phyloP scores from a whole-genome alignment of 306 rosid genomes.

The Castanea crenata region DNA sequence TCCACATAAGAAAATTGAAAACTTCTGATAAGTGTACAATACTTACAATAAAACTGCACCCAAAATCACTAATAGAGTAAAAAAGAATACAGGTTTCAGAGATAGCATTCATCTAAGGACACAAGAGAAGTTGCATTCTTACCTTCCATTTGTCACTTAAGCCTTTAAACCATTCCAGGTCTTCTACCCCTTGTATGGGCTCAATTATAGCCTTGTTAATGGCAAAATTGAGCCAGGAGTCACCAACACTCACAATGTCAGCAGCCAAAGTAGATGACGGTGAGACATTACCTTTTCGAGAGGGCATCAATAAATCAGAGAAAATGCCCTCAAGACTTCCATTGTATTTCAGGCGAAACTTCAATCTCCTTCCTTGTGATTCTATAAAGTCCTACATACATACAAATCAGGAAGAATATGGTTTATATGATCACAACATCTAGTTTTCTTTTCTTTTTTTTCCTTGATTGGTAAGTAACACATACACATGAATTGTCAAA shows the following conservation, averaged over 20 bases:
- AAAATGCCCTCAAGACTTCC: slow-evolving; percentile 68
- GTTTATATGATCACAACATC: no score
- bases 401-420: background rate
- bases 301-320: slow-evolving; percentile 55
- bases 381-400: slow-evolving; percentile 67
- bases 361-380: slow-evolving; percentile 78
- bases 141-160: slow-evolving; percentile 89
- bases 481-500: background rate
- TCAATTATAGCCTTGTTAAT: slow-evolving; percentile 63
- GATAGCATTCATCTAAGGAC: background rate
- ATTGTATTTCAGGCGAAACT: slow-evolving; percentile 54
- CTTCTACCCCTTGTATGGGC: slow-evolving; percentile 69
- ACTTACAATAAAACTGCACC: background rate
- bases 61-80: background rate
- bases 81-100: background rate
- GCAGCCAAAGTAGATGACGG: slow-evolving; percentile 71
- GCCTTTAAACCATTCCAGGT: slow-evolving; percentile 83
- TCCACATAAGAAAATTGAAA: background rate
- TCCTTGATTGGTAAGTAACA: no score
- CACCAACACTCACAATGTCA: slow-evolving; percentile 78
- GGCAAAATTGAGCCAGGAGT: slow-evolving; percentile 84
- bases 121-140: slow-evolving; percentile 36
- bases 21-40: background rate
- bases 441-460: no score
- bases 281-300: slow-evolving; percentile 42